phyloP scores from a whole-genome alignment of 1,284 basidiomycete genomes.

The Apiotrichum mycotoxinovorans region DNA sequence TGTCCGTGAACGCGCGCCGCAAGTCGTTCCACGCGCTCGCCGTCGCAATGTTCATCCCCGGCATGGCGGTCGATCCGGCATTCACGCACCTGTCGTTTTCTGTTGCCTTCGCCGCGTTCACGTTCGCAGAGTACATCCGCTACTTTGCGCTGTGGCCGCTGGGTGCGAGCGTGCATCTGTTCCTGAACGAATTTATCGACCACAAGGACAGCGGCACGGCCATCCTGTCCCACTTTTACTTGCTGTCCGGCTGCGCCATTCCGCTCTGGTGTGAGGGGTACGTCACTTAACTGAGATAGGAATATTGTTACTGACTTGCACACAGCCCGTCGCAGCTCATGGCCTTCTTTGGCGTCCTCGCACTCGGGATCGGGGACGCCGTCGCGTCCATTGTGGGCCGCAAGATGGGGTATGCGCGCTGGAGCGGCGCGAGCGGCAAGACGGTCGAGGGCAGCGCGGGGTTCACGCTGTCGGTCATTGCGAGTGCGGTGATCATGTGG shows the following conservation, averaged over 20 bases:
- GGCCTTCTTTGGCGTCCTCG: constrained; percentile 84
- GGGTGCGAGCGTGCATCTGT: constrained; percentile 88
- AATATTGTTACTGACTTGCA: not conserved
- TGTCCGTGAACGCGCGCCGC: constrained; percentile 87
- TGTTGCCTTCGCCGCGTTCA: constrained; percentile 86
- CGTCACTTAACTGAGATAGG: constrained; percentile 37
- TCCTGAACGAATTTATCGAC: constrained; percentile 97
- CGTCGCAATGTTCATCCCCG: constrained; percentile 93
- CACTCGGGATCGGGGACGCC: constrained; percentile 90
- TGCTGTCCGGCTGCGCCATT: constrained; percentile 89
- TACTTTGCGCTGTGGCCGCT: constrained; percentile 98
- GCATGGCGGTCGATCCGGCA: constrained; percentile 86
- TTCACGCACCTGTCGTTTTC: constrained; percentile 94
- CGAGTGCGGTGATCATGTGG: constrained; percentile 67
- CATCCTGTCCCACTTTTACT: constrained; percentile 94
- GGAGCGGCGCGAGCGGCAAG: constrained; percentile 79
- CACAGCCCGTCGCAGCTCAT: constrained; percentile 67
- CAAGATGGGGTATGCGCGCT: constrained; percentile 69
- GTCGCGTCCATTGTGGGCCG: constrained; percentile 90
- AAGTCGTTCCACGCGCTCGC: constrained; percentile 98
- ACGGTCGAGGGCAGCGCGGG: constrained; percentile 88
- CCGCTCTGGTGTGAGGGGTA: constrained; percentile 93
- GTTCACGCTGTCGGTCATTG: constrained; percentile 69
- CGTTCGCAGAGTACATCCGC: constrained; percentile 92
- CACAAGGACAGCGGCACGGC: constrained; percentile 92